Conservation (phyloP, 495 filamentous ascomycete genomes). For the Penicillium pulvis region DNA sequence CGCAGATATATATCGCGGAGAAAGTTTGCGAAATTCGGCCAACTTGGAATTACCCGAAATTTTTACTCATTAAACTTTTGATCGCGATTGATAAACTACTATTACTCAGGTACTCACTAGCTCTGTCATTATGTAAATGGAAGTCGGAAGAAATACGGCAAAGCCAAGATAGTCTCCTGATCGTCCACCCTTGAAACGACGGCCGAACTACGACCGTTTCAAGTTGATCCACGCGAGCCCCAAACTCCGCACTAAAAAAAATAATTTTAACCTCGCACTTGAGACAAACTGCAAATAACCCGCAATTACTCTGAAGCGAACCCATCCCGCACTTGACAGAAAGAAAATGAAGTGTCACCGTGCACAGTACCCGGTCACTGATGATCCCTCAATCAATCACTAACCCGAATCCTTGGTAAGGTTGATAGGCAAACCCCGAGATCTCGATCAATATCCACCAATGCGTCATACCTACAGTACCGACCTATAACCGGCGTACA, state of each 20-base stretch:
- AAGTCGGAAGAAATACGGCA: not conserved
- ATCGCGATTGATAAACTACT: not conserved
- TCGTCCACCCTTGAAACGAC: constrained; percentile 24
- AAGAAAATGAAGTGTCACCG: too few species aligned
- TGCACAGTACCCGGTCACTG: too few species aligned
- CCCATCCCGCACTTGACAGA: not conserved
- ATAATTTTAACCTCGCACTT: not conserved
- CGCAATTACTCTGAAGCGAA: not conserved
- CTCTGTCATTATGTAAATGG: not conserved
- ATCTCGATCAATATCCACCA: not conserved
- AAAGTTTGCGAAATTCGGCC: not conserved
- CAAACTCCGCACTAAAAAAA: not conserved
- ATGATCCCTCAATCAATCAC: not conserved
- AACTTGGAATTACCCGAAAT: not conserved
- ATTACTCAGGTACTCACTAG: not conserved
- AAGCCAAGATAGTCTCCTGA: constrained; percentile 12
- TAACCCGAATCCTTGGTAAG: not conserved
- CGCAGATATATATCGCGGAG: constrained; percentile 12
- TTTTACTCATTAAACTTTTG: not conserved
- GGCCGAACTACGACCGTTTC: constrained; percentile 27
- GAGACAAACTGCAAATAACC: not conserved
- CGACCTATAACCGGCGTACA: too few species aligned
- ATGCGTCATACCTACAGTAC: too few species aligned
- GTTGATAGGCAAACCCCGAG: not conserved
- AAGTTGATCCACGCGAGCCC: constrained; percentile 9